Evolutionary conservation across 116 monocot species (phyloP).

Genomic region (Cymodocea nodosa): DNA sequence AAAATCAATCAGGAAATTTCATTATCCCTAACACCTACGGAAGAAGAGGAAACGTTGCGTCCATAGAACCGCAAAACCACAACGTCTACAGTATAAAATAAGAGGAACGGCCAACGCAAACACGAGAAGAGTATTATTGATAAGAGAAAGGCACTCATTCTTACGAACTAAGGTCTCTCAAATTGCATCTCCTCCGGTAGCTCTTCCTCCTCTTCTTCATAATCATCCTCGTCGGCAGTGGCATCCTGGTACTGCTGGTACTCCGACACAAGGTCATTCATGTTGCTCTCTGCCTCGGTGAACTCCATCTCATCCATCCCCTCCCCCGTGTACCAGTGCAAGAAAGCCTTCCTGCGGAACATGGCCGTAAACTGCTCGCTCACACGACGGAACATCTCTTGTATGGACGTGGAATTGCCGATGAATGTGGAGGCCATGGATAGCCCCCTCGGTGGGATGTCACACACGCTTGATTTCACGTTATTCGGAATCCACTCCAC

Average conservation of each 20-base stretch:
- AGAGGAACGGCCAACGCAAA: too few species aligned
- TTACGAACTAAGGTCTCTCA: too few species aligned
- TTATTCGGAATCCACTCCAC: constrained; percentile 92
- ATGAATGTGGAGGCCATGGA: constrained; percentile 57
- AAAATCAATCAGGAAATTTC: too few species aligned
- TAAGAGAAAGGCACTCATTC: too few species aligned
- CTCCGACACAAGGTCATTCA: constrained; percentile 36
- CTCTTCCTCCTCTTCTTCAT: constrained; percentile 5
- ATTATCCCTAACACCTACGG: too few species aligned
- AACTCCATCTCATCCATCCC: constrained; percentile 71
- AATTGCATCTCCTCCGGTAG: not conserved
- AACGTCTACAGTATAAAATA: too few species aligned
- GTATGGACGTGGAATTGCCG: constrained; percentile 36
- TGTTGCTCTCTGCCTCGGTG: constrained; percentile 36
- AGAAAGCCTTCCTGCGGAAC: constrained; percentile 67
- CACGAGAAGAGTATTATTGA: too few species aligned
- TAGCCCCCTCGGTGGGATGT: constrained; percentile 52
- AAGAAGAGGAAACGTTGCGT: too few species aligned
- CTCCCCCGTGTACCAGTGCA: constrained; percentile 67
- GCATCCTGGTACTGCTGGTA: constrained; percentile 42
- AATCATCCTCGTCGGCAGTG: constrained; percentile 10
- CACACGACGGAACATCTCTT: constrained; percentile 45
- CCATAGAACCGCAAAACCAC: too few species aligned
- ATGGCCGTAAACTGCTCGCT: constrained; percentile 70
- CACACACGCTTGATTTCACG: constrained; percentile 77